A percentile compares a stretch with the other conserved stretches of the same genome.
phyloP scores from a whole-genome alignment of 106 monocot species.

The Phalaenopsis equestris region DNA sequence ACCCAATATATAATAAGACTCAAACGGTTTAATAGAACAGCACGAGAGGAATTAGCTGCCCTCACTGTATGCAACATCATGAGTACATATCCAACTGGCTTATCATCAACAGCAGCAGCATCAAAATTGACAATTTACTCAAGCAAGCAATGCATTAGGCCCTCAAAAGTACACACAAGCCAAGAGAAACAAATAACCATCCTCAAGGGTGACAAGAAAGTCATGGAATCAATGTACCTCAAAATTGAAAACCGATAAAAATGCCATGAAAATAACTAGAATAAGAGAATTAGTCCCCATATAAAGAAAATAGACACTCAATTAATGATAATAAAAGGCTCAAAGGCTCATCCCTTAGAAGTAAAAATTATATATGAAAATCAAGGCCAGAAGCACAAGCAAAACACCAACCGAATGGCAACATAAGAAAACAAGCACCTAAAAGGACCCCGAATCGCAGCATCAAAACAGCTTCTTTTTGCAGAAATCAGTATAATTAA shows the following conservation, averaged over 20 bases:
- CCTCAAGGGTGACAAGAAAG: background rate
- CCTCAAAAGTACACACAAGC: background rate
- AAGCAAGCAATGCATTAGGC: background rate
- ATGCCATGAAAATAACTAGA: background rate
- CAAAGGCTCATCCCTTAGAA: background rate
- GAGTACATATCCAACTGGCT: slow-evolving; percentile 1
- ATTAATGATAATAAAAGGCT: background rate
- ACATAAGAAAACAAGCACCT: background rate
- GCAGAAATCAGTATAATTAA: background rate
- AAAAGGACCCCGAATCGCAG: background rate
- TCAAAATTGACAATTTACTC: background rate
- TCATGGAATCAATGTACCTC: background rate
- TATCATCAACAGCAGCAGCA: background rate
- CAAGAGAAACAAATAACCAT: background rate
- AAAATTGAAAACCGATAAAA: background rate
- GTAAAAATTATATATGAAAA: background rate
- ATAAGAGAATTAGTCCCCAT: background rate
- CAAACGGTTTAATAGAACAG: background rate
- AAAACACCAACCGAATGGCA: background rate
- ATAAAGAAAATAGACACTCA: background rate
- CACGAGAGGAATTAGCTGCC: background rate
- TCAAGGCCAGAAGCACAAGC: background rate
- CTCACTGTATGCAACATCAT: background rate
- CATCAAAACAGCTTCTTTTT: background rate
- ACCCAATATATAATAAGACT: too few relatives aligned